Base-by-base conservation (phyloP, 140 eudicot species). In the Cichorium intybus region DNA sequence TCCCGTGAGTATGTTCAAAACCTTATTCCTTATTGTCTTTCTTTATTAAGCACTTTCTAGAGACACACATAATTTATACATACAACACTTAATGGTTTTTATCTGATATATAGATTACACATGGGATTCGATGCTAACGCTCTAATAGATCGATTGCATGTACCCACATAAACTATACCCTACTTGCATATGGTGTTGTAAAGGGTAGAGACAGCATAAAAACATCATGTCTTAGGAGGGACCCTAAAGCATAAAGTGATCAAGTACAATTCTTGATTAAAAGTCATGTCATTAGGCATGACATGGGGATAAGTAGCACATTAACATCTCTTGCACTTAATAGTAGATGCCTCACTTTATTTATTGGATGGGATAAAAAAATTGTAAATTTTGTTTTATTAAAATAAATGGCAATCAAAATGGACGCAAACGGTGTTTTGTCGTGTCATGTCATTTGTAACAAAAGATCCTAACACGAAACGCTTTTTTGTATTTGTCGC, bases 401-500 rank as follows among this genome's bases (percentile, higher is more conserved):
- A 4, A 26, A 26, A 26, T 26, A 5, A 4, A 41, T 9, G 45
- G 3, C 37, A 4, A 18, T n/a, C n/a, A n/a, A n/a, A n/a, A n/a
- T n/a, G n/a, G n/a, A n/a, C n/a, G n/a, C n/a, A n/a, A n/a, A n/a
- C n/a, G n/a, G n/a, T 18, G 18, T 16, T 58, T 58, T 14, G 14
- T 9, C 1, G 31, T 23, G 20, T 43, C 6, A 58, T 58, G 24
- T 23, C n/a, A 17, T n/a, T 8, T 29, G 20, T 10, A 17, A 57
- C 16, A 65, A 31, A 5, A 55, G n/a, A 41, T 6, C 4, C 3
- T 23, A 55, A 56, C 18, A 10, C 0, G 28, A 48, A 47, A 28
- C 24, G 11, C 15, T 48, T 45, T n/a, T 56, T 55, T 35, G 18
- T 70, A 31, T 16, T 62, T 68, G 72, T 49, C 68, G 80, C 64